Percentiles rank a stretch among this genome's conserved stretches.
Conservation (phyloP, 2,329 filamentous ascomycete genomes). For the Colletotrichum noveboracense region DNA sequence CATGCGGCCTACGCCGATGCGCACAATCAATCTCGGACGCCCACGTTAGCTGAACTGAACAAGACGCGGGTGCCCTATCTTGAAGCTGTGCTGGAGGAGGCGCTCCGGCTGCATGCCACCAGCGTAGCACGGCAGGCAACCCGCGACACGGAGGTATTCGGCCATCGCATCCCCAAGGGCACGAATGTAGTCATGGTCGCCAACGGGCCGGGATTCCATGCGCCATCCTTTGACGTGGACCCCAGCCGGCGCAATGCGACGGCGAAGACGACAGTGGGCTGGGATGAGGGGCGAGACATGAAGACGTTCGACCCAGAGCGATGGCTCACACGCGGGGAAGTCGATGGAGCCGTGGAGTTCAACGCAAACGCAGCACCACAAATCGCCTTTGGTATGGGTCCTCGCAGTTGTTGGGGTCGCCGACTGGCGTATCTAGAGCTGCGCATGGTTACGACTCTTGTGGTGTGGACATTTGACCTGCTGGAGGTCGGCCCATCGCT, state of each 20-base stretch:
- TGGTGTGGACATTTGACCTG: not conserved
- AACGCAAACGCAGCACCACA: not conserved
- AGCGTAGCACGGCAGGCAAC: not conserved
- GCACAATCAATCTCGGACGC: not conserved
- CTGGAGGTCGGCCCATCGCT: not conserved
- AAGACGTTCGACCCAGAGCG: not conserved
- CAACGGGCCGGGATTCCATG: not conserved
- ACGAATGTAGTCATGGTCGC: not conserved
- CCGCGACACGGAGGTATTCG: not conserved
- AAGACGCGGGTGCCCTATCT: not conserved
- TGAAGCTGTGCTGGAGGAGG: not conserved
- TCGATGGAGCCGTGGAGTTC: not conserved
- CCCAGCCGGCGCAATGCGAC: not conserved
- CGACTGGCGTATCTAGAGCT: not conserved
- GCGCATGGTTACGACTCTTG: not conserved
- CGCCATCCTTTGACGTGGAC: not conserved
- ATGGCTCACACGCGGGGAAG: not conserved
- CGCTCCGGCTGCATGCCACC: not conserved
- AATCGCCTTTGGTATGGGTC: not conserved
- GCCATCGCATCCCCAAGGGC: not conserved
- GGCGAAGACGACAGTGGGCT: not conserved
- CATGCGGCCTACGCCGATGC: not conserved
- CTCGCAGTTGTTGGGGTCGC: not conserved
- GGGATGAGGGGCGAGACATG: not conserved
- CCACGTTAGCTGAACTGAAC: not conserved